Percentiles rank a stretch among this genome's conserved stretches.
These are phyloP conservation scores for Saccharomycopsis sp. DNA, from an alignment of 805 yeast species.

Conservation along the genomic window DNA sequence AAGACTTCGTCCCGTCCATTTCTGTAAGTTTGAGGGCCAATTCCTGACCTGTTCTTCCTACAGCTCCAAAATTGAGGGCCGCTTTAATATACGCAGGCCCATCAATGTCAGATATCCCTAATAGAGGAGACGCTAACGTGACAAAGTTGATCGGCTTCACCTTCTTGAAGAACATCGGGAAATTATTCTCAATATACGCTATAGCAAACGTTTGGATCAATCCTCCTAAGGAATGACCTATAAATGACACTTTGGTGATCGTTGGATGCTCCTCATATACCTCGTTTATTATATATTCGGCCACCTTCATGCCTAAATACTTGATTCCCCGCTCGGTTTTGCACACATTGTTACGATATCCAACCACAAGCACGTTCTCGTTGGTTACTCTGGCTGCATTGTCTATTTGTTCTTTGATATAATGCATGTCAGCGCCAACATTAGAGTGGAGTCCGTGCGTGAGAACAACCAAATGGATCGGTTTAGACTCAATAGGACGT, in stretches of 20 bases:
- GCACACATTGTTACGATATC: constrained; percentile 64
- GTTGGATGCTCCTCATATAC: constrained; percentile 38
- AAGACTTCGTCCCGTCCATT: constrained; percentile 37
- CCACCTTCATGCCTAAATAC: constrained; percentile 64
- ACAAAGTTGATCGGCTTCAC: constrained; percentile 63
- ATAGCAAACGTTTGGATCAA: constrained; percentile 70
- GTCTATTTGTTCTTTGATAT: constrained; percentile 51
- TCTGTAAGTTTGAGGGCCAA: constrained; percentile 48
- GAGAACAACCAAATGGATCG: constrained; percentile 60
- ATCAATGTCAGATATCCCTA: constrained; percentile 68
- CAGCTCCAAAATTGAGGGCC: constrained; percentile 64
- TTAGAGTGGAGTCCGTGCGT: constrained; percentile 81
- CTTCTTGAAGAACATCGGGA: constrained; percentile 59
- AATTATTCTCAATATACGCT: constrained; percentile 60
- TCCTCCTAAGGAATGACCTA: constrained; percentile 80
- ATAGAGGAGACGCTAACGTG: constrained; percentile 65
- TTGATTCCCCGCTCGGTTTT: constrained; percentile 75
- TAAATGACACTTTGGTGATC: constrained; percentile 54
- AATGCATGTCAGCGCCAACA: constrained; percentile 67
- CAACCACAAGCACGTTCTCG: constrained; percentile 59
- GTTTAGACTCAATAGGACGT: constrained; percentile 32
- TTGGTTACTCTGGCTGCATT: constrained; percentile 27
- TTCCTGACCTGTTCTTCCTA: constrained; percentile 79
- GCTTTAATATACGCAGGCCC: constrained; percentile 69
- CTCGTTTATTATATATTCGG: constrained; percentile 53